These are phyloP conservation scores for Prunus mume DNA, from an alignment of 306 rosid species.

Conservation along the genomic window DNA sequence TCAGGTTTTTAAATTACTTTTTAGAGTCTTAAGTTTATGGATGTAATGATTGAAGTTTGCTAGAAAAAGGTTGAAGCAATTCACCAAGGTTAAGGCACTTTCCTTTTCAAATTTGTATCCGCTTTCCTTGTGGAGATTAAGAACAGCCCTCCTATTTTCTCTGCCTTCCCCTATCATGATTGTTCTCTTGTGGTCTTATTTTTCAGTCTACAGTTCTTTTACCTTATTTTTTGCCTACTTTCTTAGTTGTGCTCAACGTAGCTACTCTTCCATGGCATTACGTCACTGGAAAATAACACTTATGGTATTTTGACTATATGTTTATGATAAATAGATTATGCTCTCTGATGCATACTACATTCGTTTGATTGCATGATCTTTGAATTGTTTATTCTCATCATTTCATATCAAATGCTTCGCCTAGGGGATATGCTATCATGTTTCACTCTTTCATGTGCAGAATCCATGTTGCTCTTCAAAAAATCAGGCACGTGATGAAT, in stretches of 20 bases:
- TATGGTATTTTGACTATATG: background rate
- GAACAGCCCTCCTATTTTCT: too few species aligned
- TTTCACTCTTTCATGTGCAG: constrained; percentile 37
- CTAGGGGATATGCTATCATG: background rate
- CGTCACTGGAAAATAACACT: background rate
- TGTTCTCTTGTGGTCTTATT: background rate
- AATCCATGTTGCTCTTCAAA: constrained; percentile 33
- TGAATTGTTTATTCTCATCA: background rate
- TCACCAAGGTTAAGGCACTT: too few species aligned
- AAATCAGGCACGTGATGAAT: constrained; percentile 31
- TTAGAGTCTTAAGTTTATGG: background rate
- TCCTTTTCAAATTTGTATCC: too few species aligned
- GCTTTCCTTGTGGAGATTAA: too few species aligned
- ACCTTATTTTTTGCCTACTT: background rate
- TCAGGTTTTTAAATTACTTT: constrained; percentile 19
- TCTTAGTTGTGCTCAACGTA: background rate
- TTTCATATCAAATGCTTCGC: background rate
- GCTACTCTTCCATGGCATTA: constrained; percentile 1
- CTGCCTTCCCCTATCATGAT: background rate
- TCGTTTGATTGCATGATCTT: background rate
- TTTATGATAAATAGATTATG: background rate
- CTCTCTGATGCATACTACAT: background rate
- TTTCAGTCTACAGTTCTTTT: background rate
- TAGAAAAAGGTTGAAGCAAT: too few species aligned
- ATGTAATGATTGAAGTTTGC: background rate